Conservation (phyloP, 805 yeast genomes). For the Teunomyces lycoperdinae region DNA sequence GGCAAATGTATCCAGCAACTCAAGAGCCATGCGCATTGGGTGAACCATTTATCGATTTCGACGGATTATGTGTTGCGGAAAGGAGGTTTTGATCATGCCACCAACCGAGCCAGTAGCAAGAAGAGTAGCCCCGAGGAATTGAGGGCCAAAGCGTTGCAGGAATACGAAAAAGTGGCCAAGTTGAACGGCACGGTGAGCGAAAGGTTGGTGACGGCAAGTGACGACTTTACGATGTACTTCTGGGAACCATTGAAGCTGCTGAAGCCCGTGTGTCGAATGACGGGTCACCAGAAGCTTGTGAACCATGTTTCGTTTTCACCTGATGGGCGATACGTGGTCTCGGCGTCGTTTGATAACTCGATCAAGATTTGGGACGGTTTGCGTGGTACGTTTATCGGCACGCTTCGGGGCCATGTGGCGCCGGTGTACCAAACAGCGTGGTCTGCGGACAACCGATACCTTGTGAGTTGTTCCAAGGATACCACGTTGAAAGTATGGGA, state of each 20-base stretch:
- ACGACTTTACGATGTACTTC: slow-evolving; percentile 95
- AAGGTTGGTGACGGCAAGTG: slow-evolving; percentile 90
- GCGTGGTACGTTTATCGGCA: slow-evolving; percentile 83
- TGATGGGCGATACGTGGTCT: slow-evolving; percentile 85
- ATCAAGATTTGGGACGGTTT: slow-evolving; percentile 95
- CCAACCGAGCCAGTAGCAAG: slow-evolving; percentile 37
- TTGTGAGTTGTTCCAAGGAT: slow-evolving; percentile 93
- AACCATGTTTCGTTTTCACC: slow-evolving; percentile 96
- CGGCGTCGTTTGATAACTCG: slow-evolving; percentile 94
- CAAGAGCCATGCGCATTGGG: slow-evolving; percentile 96
- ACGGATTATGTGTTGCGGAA: slow-evolving; percentile 85
- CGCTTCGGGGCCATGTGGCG: slow-evolving; percentile 96
- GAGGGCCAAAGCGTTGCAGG: slow-evolving; percentile 50
- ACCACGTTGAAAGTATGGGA: slow-evolving; percentile 98
- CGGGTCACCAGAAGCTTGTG: slow-evolving; percentile 96
- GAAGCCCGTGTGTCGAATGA: slow-evolving; percentile 90
- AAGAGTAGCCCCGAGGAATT: slow-evolving; percentile 24
- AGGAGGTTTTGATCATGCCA: slow-evolving; percentile 80
- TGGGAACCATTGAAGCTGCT: slow-evolving; percentile 86
- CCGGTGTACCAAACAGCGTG: slow-evolving; percentile 97
- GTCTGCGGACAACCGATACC: slow-evolving; percentile 89
- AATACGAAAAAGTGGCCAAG: slow-evolving; percentile 62
- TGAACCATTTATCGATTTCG: slow-evolving; percentile 86
- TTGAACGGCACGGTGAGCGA: slow-evolving; percentile 59
- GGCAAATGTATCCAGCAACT: slow-evolving; percentile 79